phyloP scores from a whole-genome alignment of 495 filamentous ascomycete genomes.

The Penicillium antarcticum region DNA sequence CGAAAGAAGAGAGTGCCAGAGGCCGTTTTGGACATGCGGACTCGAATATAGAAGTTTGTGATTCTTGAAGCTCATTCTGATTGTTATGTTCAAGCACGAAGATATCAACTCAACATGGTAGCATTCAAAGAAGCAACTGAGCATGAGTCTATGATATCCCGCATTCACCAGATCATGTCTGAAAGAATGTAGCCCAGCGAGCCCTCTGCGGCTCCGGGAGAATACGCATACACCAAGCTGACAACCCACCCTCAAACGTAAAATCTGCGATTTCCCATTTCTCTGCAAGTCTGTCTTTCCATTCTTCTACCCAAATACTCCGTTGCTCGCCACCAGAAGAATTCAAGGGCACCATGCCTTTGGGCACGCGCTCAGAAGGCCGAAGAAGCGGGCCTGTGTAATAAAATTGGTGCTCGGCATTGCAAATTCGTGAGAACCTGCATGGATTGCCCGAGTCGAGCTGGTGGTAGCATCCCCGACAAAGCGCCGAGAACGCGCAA shows the following conservation, averaged over 20 bases:
- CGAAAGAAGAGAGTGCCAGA: too few relatives aligned
- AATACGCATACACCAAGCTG: background rate
- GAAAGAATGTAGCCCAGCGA: background rate
- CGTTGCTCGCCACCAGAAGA: background rate
- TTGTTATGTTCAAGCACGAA: too few relatives aligned
- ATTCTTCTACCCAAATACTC: background rate
- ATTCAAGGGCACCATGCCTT: background rate
- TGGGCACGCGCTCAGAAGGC: background rate
- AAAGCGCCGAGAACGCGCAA: background rate
- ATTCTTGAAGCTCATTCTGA: too few relatives aligned
- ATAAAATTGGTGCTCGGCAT: slow-evolving; percentile 3
- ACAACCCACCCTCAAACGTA: too few relatives aligned
- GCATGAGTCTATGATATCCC: too few relatives aligned
- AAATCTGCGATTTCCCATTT: too few relatives aligned
- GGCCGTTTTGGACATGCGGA: too few relatives aligned
- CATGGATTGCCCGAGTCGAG: background rate
- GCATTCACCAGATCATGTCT: background rate
- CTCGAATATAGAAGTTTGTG: too few relatives aligned
- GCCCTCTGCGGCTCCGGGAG: background rate
- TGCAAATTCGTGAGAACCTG: background rate
- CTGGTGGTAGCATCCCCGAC: background rate
- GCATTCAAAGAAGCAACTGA: too few relatives aligned
- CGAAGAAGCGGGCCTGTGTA: background rate
- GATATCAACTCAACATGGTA: too few relatives aligned
- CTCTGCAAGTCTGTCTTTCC: too few relatives aligned